These are phyloP conservation scores for Bipolaris victoriae DNA, from an alignment of 2,329 filamentous ascomycete species.

Conservation along the genomic window DNA sequence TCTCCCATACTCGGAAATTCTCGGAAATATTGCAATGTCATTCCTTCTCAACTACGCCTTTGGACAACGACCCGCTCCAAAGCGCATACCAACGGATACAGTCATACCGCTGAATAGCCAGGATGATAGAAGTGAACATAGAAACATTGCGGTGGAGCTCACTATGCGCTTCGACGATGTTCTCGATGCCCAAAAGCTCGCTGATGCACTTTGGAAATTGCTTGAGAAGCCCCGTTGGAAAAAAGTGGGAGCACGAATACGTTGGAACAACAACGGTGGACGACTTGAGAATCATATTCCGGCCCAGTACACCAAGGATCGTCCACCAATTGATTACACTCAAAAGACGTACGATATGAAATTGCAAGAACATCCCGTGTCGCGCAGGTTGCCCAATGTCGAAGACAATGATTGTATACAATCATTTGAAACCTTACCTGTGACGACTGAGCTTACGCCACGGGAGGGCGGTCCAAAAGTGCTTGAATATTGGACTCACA, in stretches of 20 bases:
- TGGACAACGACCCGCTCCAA: conserved; percentile 12
- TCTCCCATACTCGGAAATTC: background rate
- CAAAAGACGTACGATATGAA: conserved; percentile 46
- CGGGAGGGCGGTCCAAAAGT: conserved; percentile 7
- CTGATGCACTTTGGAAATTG: conserved; percentile 46
- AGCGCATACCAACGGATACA: conserved; percentile 27
- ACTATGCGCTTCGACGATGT: conserved; percentile 56
- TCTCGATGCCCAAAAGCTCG: conserved; percentile 52
- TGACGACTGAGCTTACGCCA: conserved; percentile 10
- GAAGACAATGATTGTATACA: conserved; percentile 12
- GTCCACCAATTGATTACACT: conserved; percentile 53
- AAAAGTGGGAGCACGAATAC: conserved; percentile 55
- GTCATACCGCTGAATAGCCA: conserved; percentile 26
- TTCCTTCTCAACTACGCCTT: conserved; percentile 12
- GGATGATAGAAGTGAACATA: conserved; percentile 20
- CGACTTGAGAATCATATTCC: conserved; percentile 54
- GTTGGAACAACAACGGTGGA: conserved; percentile 42
- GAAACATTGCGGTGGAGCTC: conserved; percentile 20
- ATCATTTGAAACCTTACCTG: conserved; percentile 1
- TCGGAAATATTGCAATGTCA: conserved; percentile 6
- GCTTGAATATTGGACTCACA: conserved; percentile 27
- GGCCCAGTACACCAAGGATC: conserved; percentile 39
- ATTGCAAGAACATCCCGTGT: conserved; percentile 54
- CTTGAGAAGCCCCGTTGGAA: conserved; percentile 55
- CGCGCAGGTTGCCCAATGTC: conserved; percentile 43